phyloP scores from a whole-genome alignment of 352 stramenopile species.

The Phytopythium litorale region DNA sequence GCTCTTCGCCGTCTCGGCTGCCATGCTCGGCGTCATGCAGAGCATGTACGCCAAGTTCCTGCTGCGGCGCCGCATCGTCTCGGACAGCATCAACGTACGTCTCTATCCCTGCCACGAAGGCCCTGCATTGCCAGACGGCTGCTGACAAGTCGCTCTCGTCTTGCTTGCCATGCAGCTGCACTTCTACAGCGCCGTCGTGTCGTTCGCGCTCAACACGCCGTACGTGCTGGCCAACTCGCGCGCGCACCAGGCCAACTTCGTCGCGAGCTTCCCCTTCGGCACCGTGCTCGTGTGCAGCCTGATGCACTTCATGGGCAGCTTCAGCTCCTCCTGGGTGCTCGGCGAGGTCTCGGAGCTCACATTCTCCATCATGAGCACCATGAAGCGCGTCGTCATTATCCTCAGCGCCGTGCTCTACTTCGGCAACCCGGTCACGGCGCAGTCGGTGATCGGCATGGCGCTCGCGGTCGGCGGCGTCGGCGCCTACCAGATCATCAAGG shows the following conservation, averaged over 20 bases:
- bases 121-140: no score
- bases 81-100: slow-evolving; percentile 83
- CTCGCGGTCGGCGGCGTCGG: slow-evolving; percentile 69
- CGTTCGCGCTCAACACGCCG: slow-evolving; percentile 80
- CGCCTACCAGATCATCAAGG: slow-evolving; percentile 78
- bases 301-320: slow-evolving; percentile 82
- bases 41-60: slow-evolving; percentile 90
- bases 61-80: slow-evolving; percentile 64
- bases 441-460: slow-evolving; percentile 71
- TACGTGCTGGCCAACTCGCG: slow-evolving; percentile 60
- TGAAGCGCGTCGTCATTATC: slow-evolving; percentile 88
- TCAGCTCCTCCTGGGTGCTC: slow-evolving; percentile 77
- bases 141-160: neutral
- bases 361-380: slow-evolving; percentile 89
- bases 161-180: slow-evolving; percentile 50
- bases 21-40: slow-evolving; percentile 78
- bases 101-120: no score
- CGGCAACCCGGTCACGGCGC: slow-evolving; percentile 64
- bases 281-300: slow-evolving; percentile 75
- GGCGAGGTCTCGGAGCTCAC: slow-evolving; percentile 85
- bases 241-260: slow-evolving; percentile 51
- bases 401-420: slow-evolving; percentile 84
- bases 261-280: slow-evolving; percentile 65
- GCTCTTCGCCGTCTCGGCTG: slow-evolving; percentile 69
- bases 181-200: slow-evolving; percentile 84